phyloP scores from a whole-genome alignment of 768 basidiomycete genomes.

The Podaxis sp. region DNA sequence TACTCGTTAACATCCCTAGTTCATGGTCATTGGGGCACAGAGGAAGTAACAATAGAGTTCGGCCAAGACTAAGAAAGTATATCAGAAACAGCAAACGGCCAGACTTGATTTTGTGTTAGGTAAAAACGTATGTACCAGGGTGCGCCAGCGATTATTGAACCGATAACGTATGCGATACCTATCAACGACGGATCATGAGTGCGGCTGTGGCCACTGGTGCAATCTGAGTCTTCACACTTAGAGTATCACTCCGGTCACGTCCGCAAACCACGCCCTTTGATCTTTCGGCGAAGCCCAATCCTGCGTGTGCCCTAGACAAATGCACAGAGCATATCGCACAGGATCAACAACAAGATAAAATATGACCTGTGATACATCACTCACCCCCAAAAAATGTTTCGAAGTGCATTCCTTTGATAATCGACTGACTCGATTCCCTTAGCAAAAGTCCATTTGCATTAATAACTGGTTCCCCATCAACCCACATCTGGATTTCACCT shows the following conservation, averaged over 20 bases:
- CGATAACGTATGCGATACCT: background rate
- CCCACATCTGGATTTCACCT: conserved; percentile 66
- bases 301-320: conserved; percentile 36
- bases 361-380: conserved; percentile 5
- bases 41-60: no score
- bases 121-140: no score
- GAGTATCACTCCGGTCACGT: conserved; percentile 43
- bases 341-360: background rate
- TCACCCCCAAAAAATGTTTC: conserved; percentile 78
- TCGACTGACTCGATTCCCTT: conserved; percentile 34
- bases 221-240: background rate
- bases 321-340: background rate
- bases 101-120: no score
- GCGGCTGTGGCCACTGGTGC: background rate
- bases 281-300: conserved; percentile 61
- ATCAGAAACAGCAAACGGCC: no score
- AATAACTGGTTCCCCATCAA: conserved; percentile 59
- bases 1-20: no score
- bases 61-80: no score
- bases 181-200: background rate
- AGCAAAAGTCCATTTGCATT: conserved; percentile 43
- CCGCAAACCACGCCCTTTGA: conserved; percentile 56
- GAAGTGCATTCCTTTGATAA: conserved; percentile 66
- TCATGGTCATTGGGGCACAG: no score
- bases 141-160: background rate